Evolutionary conservation across 225 moss, liverwort and hornwort species (phyloP), one percentile per base, ranked within the genome.

Genomic region (Straminergon stramineum): DNA sequence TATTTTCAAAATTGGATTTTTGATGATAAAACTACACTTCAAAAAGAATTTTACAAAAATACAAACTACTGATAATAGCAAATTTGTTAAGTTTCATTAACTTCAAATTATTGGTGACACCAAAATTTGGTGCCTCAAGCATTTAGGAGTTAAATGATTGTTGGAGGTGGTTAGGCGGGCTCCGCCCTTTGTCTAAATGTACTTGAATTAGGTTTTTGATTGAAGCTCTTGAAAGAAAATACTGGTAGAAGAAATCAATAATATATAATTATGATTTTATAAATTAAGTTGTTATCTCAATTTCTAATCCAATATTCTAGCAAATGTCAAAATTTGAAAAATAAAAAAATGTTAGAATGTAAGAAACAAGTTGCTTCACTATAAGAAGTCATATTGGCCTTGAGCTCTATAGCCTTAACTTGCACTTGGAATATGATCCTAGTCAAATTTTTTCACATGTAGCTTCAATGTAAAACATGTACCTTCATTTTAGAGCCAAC

Each of bases 211-310:
- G 51, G 9, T 7, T 0, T 63, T 82, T 22, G 21, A 64, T 63
- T 48, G 34, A 34, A 82, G 10, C 13, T 60, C 13, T 41, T 55
- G 0, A 75, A 48, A 34, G 39, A 58, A 58, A 58, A 28, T 28
- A 39, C 0, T 2, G 0, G 1, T 18, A 19, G 9, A 6, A 37
- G 24, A 15, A 35, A 37, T 37, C 23, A 15, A 23, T 55, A 30
- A 23, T 55, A 30, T 15, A 9, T 75, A 18, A 0, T 32, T 52
- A 5, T 34, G 0, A 0, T 37, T 6, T 79, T 37, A 2, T 1
- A 56, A 57, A 57, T 57, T 27, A 79, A n/a, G 1, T 27, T 0
- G 0, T 27, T 6, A 43, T 15, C 2, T 41, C 6, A 21, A 62
- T 21, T 63, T 62, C 4, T 41, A 62, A 43, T 81, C 10, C 9